Conservation (phyloP, 106 monocot species). For the Dioscorea zingiberensis region DNA sequence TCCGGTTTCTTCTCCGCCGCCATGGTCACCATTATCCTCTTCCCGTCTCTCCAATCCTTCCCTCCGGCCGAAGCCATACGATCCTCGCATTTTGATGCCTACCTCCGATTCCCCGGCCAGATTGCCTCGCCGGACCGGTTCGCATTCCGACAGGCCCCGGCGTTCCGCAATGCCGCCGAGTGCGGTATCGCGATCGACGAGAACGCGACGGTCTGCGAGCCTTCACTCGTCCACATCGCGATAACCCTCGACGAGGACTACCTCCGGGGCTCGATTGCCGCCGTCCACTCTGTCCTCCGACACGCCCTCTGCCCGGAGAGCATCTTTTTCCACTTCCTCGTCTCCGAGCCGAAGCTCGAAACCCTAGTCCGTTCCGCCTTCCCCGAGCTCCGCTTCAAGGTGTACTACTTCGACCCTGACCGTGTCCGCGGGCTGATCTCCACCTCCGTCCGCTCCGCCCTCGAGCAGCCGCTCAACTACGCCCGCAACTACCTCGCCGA, state of each 20-base stretch:
- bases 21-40: slow-evolving; percentile 56
- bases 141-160: slow-evolving; percentile 41
- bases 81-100: slow-evolving; percentile 48
- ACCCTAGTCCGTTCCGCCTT: slow-evolving; percentile 66
- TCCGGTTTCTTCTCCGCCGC: slow-evolving; percentile 77
- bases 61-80: slow-evolving; percentile 95
- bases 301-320: slow-evolving; percentile 84
- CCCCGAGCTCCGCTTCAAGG: slow-evolving; percentile 71
- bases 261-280: slow-evolving; percentile 89
- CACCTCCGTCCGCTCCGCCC: slow-evolving; percentile 80
- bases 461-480: slow-evolving; percentile 98
- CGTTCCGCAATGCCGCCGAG: slow-evolving; percentile 76
- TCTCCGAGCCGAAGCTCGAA: slow-evolving; percentile 47
- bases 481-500: slow-evolving; percentile 97
- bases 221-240: slow-evolving; percentile 79
- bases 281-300: slow-evolving; percentile 85
- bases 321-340: slow-evolving; percentile 96
- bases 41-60: slow-evolving; percentile 85
- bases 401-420: slow-evolving; percentile 85
- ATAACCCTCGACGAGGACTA: slow-evolving; percentile 86
- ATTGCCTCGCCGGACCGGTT: slow-evolving; percentile 4
- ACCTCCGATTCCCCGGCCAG: slow-evolving; percentile 33
- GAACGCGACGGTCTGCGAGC: slow-evolving; percentile 50
- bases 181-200: slow-evolving; percentile 22
- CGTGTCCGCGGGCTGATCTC: slow-evolving; percentile 76